Conservation (phyloP, 176 grass and related monocot genomes). For the Eremochloa ophiuroides region DNA sequence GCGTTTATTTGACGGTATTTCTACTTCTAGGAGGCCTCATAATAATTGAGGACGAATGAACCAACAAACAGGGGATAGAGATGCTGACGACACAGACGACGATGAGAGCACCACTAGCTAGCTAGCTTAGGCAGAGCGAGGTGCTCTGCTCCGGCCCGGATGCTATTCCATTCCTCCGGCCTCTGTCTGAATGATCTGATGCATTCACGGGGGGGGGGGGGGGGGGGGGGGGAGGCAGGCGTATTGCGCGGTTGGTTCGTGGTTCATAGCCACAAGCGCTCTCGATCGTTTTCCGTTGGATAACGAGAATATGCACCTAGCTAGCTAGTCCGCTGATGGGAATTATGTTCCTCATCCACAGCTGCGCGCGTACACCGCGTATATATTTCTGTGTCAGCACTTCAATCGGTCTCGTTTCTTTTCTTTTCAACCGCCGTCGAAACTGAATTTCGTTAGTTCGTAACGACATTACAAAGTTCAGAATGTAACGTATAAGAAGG, state of each 20-base stretch:
- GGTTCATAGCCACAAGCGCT: slow-evolving; percentile 7
- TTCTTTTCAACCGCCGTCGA: no score
- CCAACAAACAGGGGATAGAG: not conserved
- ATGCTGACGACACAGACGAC: not conserved
- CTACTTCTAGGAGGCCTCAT: not conserved
- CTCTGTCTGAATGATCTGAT: not conserved
- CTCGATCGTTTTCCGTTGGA: not conserved
- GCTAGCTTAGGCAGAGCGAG: not conserved
- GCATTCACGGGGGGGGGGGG: no score
- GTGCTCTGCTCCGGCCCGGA: not conserved
- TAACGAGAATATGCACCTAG: slow-evolving; percentile 21
- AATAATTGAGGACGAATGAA: not conserved
- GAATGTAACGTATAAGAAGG: no score
- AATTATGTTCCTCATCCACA: not conserved
- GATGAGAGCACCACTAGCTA: not conserved
- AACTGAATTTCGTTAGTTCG: no score
- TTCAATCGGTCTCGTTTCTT: not conserved
- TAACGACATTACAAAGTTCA: no score
- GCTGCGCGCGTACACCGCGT: not conserved
- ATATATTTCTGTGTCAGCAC: not conserved
- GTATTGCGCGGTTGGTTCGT: not conserved
- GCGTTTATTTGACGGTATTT: not conserved
- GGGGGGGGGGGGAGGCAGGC: no score
- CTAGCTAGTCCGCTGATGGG: not conserved
- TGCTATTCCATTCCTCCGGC: not conserved